Evolutionary conservation across 805 yeast species (phyloP).

Genomic region (Torulaspora quercuum): DNA sequence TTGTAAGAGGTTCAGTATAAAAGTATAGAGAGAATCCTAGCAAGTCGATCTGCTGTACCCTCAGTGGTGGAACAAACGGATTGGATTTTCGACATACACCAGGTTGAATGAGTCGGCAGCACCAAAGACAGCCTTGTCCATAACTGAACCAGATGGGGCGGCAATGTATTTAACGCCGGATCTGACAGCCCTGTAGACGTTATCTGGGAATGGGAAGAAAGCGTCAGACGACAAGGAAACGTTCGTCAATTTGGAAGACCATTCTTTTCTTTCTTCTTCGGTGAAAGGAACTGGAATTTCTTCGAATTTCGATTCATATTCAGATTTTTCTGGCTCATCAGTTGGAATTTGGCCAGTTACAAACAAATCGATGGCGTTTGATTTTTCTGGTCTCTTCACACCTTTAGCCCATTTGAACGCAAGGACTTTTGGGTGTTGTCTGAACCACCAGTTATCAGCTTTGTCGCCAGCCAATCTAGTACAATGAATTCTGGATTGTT

Average conservation of each 20-base stretch:
- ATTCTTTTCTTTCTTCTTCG: conserved; percentile 75
- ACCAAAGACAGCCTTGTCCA: conserved; percentile 92
- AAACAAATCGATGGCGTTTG: conserved; percentile 92
- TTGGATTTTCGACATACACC: conserved; percentile 95
- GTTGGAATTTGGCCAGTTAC: conserved; percentile 91
- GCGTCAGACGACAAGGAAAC: conserved; percentile 97
- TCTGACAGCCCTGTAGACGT: conserved; percentile 94
- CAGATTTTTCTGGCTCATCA: conserved; percentile 87
- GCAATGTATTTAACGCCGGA: conserved; percentile 95
- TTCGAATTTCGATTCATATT: conserved; percentile 85
- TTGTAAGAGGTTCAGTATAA: conserved; percentile 1
- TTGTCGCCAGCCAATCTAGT: conserved; percentile 99
- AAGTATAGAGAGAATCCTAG: conserved; percentile 1
- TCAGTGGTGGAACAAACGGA: conserved; percentile 96
- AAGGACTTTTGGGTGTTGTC: conserved; percentile 95
- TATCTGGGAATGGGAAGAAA: conserved; percentile 99
- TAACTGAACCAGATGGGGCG: conserved; percentile 97
- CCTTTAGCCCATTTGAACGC: conserved; percentile 98
- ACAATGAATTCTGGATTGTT: conserved; percentile 98
- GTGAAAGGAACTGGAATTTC: conserved; percentile 82
- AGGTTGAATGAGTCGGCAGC: conserved; percentile 91
- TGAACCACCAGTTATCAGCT: conserved; percentile 99
- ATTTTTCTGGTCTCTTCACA: conserved; percentile 96
- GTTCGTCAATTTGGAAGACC: conserved; percentile 74
- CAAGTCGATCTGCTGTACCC: not conserved